Base-by-base conservation (phyloP, 768 basidiomycete genomes). In the Pholiota microspora region DNA sequence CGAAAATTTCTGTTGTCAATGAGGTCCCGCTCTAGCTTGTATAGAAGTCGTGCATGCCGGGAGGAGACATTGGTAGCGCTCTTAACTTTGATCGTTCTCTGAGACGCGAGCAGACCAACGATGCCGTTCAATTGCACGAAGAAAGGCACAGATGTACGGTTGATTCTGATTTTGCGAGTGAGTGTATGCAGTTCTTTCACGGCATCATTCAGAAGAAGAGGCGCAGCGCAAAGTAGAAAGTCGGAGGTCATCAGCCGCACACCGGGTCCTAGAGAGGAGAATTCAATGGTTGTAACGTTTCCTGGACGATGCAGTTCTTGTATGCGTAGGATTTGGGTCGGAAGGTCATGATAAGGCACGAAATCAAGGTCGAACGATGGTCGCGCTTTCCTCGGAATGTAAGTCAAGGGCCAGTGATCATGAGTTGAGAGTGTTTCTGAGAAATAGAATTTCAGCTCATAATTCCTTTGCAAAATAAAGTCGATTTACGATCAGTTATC, bases 211-310 rank as follows among this genome's bases (percentile, higher is more conserved):
- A 35, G 63, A 46, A 58, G 64, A 59, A 79, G 80, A 3, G 81
- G 78, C 4, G 80, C 49, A 2, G 76, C 65, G 51, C 77, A 77
- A 25, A 78, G 55, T 29, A 77, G 60, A 59, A 76, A 78, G 2
- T 67, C 52, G 2, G 66, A 59, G 32, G 73, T 72, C 38, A 76
- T 60, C 24, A 69, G 64, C 4, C 66, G 51, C 42, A 77, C 58
- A 27, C 64, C 65, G 0, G 72, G 55, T 7, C 74, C 68, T 51
- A 80, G 69, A 5, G 77, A 68, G 3, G 72, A 71, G 57, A 77
- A 71, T 28, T 70, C 65, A 44, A 77, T 55, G 2, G 51, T 54
- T 12, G 63, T 59, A 7, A 57, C 49, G 18, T 59, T 49, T 32
- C 57, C 62, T 1, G 60, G 49, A 12, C 48, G 57, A 27, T 68